phyloP scores from a whole-genome alignment of 2,329 filamentous ascomycete genomes.

The Cladosporium sp. region DNA sequence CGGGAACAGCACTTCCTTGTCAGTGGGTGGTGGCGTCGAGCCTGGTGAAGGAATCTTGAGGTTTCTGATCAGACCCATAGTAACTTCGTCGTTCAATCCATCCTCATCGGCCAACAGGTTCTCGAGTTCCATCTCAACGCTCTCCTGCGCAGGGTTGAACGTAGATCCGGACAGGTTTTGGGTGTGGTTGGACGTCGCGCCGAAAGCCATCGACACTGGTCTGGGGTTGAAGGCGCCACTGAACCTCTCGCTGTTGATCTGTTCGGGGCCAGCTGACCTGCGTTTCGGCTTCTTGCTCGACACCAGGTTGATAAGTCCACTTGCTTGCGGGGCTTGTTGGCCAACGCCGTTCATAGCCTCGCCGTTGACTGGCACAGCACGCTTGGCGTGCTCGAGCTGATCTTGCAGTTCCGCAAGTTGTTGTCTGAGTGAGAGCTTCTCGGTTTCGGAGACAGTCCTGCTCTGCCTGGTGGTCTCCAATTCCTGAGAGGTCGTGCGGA shows the following conservation, averaged over 20 bases:
- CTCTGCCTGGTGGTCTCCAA: slow-evolving; percentile 73
- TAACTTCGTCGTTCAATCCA: slow-evolving; percentile 93
- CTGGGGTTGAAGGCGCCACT: slow-evolving; percentile 90
- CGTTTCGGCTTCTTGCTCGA: slow-evolving; percentile 96
- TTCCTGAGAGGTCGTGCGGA: slow-evolving; percentile 74
- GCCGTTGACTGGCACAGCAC: slow-evolving; percentile 66
- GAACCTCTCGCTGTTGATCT: slow-evolving; percentile 81
- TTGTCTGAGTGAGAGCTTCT: slow-evolving; percentile 80
- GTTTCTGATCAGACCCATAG: slow-evolving; percentile 91
- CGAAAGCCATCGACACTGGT: slow-evolving; percentile 91
- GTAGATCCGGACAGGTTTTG: slow-evolving; percentile 71
- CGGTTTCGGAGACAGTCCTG: slow-evolving; percentile 72
- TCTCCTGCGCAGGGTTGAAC: slow-evolving; percentile 78
- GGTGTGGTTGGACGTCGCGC: slow-evolving; percentile 57
- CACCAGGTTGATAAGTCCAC: slow-evolving; percentile 91
- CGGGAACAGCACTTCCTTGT: slow-evolving; percentile 98
- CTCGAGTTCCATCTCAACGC: slow-evolving; percentile 92
- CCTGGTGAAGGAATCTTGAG: slow-evolving; percentile 91
- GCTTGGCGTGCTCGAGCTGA: slow-evolving; percentile 82
- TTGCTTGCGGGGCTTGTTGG: slow-evolving; percentile 48
- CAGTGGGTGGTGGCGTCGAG: slow-evolving; percentile 82
- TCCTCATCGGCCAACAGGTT: slow-evolving; percentile 92
- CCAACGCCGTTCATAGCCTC: slow-evolving; percentile 61
- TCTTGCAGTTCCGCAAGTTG: slow-evolving; percentile 89
- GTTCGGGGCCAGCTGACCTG: slow-evolving; percentile 83